Conservation (phyloP, 148 eudicot species). For the Diospyros lotus region DNA sequence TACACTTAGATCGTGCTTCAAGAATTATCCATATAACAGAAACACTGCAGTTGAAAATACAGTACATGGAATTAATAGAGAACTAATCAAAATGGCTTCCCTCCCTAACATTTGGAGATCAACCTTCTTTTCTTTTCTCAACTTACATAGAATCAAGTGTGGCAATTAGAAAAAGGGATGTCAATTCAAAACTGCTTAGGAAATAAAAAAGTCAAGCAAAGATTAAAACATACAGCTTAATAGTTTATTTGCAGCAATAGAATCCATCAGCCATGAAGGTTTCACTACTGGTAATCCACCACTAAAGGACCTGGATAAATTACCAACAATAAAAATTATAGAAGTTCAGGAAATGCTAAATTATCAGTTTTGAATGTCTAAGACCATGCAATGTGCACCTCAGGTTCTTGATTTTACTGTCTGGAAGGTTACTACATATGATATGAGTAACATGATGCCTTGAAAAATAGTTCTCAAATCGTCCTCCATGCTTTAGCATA, state of each 20-base stretch:
- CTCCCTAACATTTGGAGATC: background rate
- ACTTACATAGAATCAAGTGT: background rate
- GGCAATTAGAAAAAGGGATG: background rate
- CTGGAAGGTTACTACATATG: conserved; percentile 90
- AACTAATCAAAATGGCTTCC: background rate
- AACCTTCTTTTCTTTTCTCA: conserved; percentile 1
- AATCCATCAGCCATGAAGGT: conserved; percentile 83
- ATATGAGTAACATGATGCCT: conserved; percentile 81
- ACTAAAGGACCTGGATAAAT: conserved; percentile 71
- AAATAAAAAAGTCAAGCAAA: background rate
- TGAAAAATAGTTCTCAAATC: conserved; percentile 92
- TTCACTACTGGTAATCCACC: conserved; percentile 90
- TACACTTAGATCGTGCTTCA: background rate
- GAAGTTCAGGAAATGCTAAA: background rate
- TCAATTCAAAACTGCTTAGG: background rate
- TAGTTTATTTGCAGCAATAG: conserved; percentile 67
- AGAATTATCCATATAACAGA: background rate
- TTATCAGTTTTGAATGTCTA: background rate
- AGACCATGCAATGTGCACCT: conserved; percentile 36
- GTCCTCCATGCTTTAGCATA: conserved; percentile 91
- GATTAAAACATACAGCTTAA: conserved; percentile 62
- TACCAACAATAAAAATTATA: conserved; percentile 1
- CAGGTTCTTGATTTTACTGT: conserved; percentile 82
- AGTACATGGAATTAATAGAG: background rate
- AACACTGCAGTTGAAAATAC: background rate